Evolutionary conservation across 805 yeast genomes (phyloP).

Genomic region (Saccharomycopsis sp.): DNA sequence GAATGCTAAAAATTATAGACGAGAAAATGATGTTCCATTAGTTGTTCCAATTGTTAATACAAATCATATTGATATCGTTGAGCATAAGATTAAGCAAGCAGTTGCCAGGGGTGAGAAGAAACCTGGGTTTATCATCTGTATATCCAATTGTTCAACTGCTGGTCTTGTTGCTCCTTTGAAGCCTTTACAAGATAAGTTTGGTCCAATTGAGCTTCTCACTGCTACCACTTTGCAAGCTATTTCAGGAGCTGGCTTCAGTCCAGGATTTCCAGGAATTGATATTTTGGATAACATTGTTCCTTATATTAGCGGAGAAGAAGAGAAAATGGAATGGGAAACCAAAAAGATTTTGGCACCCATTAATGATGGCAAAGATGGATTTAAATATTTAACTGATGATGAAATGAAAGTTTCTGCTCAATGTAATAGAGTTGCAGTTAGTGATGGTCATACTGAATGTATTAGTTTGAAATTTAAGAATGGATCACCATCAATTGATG

Average conservation of each 20-base stretch:
- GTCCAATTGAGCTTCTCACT: slow-evolving; percentile 81
- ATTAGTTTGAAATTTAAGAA: slow-evolving; percentile 77
- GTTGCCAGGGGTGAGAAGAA: slow-evolving; percentile 46
- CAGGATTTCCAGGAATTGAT: slow-evolving; percentile 95
- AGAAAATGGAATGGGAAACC: slow-evolving; percentile 97
- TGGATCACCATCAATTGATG: slow-evolving; percentile 77
- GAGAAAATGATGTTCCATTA: slow-evolving; percentile 80
- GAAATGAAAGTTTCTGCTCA: slow-evolving; percentile 89
- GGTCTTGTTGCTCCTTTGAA: slow-evolving; percentile 95
- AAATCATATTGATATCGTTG: slow-evolving; percentile 75
- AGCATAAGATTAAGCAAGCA: slow-evolving; percentile 48
- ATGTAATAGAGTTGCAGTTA: slow-evolving; percentile 94
- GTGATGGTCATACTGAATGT: slow-evolving; percentile 97
- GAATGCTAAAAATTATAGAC: slow-evolving; percentile 94
- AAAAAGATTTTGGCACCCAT: slow-evolving; percentile 79
- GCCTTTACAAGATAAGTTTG: slow-evolving; percentile 85
- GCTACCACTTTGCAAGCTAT: slow-evolving; percentile 95
- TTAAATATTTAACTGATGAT: slow-evolving; percentile 52
- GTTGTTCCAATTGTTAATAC: slow-evolving; percentile 94
- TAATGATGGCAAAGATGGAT: slow-evolving; percentile 44
- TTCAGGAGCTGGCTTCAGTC: slow-evolving; percentile 97
- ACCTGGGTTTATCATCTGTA: slow-evolving; percentile 86
- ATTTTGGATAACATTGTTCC: slow-evolving; percentile 93
- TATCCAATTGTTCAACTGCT: slow-evolving; percentile 97
- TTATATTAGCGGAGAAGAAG: slow-evolving; percentile 94